These are phyloP conservation scores for Jackrogersella multiformis DNA, from an alignment of 495 filamentous ascomycete species.

Conservation along the genomic window DNA sequence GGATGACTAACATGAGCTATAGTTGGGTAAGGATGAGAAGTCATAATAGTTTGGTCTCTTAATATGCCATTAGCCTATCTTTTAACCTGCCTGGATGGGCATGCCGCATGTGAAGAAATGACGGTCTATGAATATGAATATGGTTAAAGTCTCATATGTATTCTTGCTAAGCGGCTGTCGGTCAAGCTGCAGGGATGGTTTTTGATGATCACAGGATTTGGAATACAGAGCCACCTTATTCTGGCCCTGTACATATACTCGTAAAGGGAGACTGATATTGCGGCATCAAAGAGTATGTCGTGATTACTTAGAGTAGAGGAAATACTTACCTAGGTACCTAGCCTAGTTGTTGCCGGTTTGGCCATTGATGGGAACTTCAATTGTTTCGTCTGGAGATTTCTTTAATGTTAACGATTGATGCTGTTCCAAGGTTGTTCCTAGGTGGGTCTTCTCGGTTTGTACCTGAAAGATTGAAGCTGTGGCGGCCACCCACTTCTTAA, in stretches of 20 bases:
- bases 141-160: too few relatives aligned
- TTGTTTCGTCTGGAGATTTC: background rate
- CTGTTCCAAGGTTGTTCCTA: too few relatives aligned
- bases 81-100: background rate
- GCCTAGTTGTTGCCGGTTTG: too few relatives aligned
- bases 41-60: background rate
- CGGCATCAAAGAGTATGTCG: background rate
- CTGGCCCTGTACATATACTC: background rate
- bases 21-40: background rate
- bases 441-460: too few relatives aligned
- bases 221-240: constrained; percentile 1
- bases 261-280: background rate
- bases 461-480: too few relatives aligned
- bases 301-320: background rate
- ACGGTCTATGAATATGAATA: background rate
- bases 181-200: background rate
- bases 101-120: background rate
- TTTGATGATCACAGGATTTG: constrained; percentile 5
- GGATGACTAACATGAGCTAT: background rate
- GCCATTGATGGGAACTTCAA: background rate
- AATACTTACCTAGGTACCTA: too few relatives aligned
- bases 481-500: too few relatives aligned
- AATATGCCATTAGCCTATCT: background rate
- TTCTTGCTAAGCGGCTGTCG: background rate
- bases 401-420: too few relatives aligned